phyloP scores from a whole-genome alignment of 306 rosid genomes.

The Acacia acuminata region DNA sequence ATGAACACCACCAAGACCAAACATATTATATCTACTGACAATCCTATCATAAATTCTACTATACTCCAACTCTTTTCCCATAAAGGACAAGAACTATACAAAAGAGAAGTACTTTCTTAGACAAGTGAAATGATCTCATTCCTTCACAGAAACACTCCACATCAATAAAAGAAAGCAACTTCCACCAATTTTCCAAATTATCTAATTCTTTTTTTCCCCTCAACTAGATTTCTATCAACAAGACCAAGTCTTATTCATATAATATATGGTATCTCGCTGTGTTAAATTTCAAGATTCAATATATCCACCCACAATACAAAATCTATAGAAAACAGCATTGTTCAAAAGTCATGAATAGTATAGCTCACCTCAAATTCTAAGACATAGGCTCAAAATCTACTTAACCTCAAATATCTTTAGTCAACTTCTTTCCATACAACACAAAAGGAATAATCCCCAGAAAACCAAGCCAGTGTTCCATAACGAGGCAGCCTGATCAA shows the following conservation, averaged over 20 bases:
- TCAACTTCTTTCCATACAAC: not conserved
- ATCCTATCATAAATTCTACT: not conserved
- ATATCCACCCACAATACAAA: not conserved
- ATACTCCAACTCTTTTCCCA: not conserved
- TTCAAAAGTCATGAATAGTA: not conserved
- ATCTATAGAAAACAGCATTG: not conserved
- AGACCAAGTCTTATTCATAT: not conserved
- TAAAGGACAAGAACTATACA: not conserved
- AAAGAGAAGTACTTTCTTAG: not conserved
- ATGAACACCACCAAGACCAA: not conserved
- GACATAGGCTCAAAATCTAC: not conserved
- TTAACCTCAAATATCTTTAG: not conserved
- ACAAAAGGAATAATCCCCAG: not conserved
- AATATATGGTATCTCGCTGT: not conserved
- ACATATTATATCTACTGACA: not conserved
- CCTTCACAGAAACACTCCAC: not conserved
- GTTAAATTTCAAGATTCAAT: not conserved
- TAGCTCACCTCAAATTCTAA: not conserved
- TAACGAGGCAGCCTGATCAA: not conserved
- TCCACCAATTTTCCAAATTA: not conserved
- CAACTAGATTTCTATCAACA: not conserved
- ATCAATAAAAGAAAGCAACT: not conserved
- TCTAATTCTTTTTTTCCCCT: not conserved
- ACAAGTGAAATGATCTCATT: not conserved
- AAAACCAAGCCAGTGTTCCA: not conserved